These are phyloP conservation scores for Rubia balearica DNA, from an alignment of 305 asterid genomes.

Conservation along the genomic window DNA sequence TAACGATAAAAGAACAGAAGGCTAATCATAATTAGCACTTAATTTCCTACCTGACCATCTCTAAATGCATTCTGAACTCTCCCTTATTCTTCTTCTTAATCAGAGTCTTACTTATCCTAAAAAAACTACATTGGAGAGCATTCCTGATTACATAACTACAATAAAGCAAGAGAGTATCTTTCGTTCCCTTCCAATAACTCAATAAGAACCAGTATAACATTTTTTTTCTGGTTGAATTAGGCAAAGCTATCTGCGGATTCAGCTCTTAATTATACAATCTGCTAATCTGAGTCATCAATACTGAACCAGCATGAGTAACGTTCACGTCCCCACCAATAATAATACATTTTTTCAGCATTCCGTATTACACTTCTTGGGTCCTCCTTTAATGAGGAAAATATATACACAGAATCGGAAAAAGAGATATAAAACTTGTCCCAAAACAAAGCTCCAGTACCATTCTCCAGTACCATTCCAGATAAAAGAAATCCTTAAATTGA, in stretches of 20 bases:
- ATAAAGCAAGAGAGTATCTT: not conserved
- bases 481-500: not conserved
- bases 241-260: not conserved
- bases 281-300: not conserved
- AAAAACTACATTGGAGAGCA: not conserved
- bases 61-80: not conserved
- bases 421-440: not conserved
- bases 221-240: not conserved
- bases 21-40: not conserved
- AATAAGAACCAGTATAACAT: not conserved
- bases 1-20: not conserved
- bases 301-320: not conserved
- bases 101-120: not conserved
- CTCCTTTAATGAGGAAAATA: not conserved
- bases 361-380: not conserved
- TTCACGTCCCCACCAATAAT: not conserved
- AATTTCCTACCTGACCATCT: not conserved
- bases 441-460: not conserved
- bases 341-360: not conserved
- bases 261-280: not conserved
- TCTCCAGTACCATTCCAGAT: too few relatives aligned
- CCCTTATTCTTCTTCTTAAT: not conserved
- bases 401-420: not conserved
- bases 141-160: not conserved
- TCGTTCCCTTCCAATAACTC: not conserved